These are phyloP conservation scores for Sarocladium brachiariae DNA, from an alignment of 2,329 filamentous ascomycete genomes.

Conservation along the genomic window DNA sequence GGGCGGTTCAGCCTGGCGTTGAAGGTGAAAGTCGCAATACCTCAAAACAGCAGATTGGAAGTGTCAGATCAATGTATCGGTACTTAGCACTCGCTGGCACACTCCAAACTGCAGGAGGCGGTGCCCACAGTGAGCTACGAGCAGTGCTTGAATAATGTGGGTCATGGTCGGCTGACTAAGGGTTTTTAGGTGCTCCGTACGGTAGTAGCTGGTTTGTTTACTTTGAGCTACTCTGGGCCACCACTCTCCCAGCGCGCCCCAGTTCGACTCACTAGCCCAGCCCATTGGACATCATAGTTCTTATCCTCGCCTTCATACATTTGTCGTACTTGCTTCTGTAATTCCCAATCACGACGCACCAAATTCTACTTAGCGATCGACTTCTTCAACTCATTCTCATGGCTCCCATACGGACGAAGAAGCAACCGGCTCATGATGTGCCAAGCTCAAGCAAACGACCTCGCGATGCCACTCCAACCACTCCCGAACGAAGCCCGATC, in stretches of 20 bases:
- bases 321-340: too few species aligned
- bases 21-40: background rate
- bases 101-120: background rate
- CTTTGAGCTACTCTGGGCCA: slow-evolving; percentile 17
- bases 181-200: too few species aligned
- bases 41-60: background rate
- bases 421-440: slow-evolving; percentile 16
- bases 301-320: background rate
- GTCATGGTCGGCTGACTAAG: slow-evolving; percentile 2
- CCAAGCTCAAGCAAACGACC: slow-evolving; percentile 14
- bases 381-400: too few species aligned
- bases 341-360: too few species aligned
- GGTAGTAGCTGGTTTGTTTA: slow-evolving; percentile 30
- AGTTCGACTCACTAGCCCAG: background rate
- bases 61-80: background rate
- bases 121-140: background rate
- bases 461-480: slow-evolving; percentile 27
- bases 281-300: slow-evolving; percentile 1
- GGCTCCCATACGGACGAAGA: slow-evolving; percentile 38
- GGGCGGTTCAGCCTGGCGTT: slow-evolving; percentile 37
- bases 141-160: background rate
- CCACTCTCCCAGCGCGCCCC: slow-evolving; percentile 15
- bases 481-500: slow-evolving; percentile 47
- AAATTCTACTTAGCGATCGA: too few species aligned
- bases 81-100: too few species aligned